A percentile compares a stretch with the other conserved stretches of the same genome.
Evolutionary conservation across 345 rosid genomes (phyloP).

Genomic region (Psidium friedrichsthalianum): DNA sequence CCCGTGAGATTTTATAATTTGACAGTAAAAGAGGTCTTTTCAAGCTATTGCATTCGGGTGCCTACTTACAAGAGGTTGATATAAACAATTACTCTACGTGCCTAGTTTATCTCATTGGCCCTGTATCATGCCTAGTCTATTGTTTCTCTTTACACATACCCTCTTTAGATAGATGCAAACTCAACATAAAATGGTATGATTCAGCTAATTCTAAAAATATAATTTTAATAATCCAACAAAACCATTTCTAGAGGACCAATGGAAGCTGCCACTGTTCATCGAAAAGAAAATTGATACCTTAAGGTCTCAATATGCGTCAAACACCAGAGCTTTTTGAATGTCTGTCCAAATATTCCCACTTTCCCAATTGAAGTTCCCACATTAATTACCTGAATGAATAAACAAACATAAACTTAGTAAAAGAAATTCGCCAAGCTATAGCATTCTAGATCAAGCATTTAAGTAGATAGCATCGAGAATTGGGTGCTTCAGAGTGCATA

Average conservation of each 20-base stretch:
- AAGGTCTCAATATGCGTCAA: constrained; percentile 84
- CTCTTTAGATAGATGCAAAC: background rate
- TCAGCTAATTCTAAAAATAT: background rate
- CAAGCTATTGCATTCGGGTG: background rate
- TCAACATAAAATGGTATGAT: background rate
- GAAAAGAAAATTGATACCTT: constrained; percentile 29
- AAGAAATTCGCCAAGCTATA: background rate
- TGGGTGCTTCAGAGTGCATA: background rate
- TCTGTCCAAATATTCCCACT: constrained; percentile 69
- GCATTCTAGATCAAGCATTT: background rate
- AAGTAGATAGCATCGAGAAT: background rate
- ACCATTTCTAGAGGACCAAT: background rate
- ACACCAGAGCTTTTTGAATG: constrained; percentile 73
- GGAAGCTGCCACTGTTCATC: background rate
- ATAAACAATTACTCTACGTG: background rate
- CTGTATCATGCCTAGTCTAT: background rate
- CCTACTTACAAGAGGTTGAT: background rate
- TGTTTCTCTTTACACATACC: background rate
- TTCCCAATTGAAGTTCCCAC: constrained; percentile 82
- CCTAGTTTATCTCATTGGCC: background rate
- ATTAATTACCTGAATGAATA: constrained; percentile 59
- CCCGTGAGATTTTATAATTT: background rate
- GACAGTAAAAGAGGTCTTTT: background rate
- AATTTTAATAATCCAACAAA: background rate
- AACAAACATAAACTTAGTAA: background rate